Base-by-base conservation (phyloP, 208 protist genomes). In the Trypanosoma brucei region DNA sequence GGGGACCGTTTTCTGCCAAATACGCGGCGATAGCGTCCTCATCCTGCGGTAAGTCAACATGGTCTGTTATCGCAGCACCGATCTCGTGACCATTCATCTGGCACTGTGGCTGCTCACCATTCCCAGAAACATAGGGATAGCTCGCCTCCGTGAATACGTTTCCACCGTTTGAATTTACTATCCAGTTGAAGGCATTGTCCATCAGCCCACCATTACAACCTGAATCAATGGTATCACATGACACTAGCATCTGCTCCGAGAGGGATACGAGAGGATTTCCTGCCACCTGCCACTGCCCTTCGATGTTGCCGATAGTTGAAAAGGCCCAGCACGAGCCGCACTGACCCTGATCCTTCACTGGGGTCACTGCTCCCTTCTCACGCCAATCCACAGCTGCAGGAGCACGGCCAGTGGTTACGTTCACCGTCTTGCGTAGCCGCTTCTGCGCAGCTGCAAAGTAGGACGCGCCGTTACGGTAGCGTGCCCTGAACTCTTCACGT, bases 301-400 rank as follows among this genome's bases (percentile, higher is more conserved):
- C 84, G 35, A 91, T 87, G 70, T 77, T 84, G 44, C 81, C 84
- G 22, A 81, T 71, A 13, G 84, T 51, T 5, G 86, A 93, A 81
- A 99, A 98, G 36, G 95, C 66, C 96, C 96, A 99, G 84, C 97
- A 98, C 3, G 85, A 94, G 59, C 96, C 97, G 74, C 96, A 99
- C 37, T 51, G 53, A 38, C 88, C 91, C 79, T 98, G 95, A 72
- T 97, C 83, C 81, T 98, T 98, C 39, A 98, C 94, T 8, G 63
- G 70, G 3, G 91, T 93, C 57, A 98, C 92, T 13, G 83, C 89
- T 45, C 88, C 89, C 59, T 91, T 79, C 35, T 57, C 13, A 34
- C 86, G 79, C 95, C 92, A 97, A 78, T 98, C 91, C 55, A 65
- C 51, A 33, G 49, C 51, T n/a, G 48, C 61, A n/a, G 61, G 61